Evolutionary conservation across 306 rosid genomes (phyloP).

Genomic region (Cicer cuneatum): DNA sequence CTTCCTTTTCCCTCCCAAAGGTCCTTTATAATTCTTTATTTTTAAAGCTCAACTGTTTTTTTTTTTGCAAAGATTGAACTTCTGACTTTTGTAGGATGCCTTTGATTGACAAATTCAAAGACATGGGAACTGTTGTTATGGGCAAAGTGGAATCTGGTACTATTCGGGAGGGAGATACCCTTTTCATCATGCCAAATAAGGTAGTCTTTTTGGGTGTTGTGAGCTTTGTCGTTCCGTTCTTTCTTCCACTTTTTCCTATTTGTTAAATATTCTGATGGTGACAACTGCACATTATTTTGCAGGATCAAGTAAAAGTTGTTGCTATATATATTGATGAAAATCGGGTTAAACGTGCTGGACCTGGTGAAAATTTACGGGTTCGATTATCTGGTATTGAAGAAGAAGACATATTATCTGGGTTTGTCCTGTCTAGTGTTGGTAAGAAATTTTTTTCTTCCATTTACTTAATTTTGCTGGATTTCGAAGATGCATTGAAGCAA

Average conservation of each 20-base stretch:
- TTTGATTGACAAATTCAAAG: constrained; percentile 87
- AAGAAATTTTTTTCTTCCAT: constrained; percentile 32
- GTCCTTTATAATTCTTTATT: neutral
- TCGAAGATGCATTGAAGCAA: constrained; percentile 18
- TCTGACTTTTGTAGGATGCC: constrained; percentile 76
- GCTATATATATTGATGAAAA: constrained; percentile 73
- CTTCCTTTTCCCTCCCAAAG: neutral
- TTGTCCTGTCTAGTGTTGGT: constrained; percentile 86
- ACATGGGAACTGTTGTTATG: constrained; percentile 97
- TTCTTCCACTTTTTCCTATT: neutral
- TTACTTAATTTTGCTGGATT: constrained; percentile 6
- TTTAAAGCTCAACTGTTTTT: constrained; percentile 5
- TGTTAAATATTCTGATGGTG: constrained; percentile 28
- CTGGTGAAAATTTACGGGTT: constrained; percentile 96
- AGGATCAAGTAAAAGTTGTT: constrained; percentile 85
- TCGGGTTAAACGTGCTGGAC: constrained; percentile 81
- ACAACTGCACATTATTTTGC: constrained; percentile 38
- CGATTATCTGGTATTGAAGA: constrained; percentile 88
- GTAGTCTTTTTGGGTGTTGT: constrained; percentile 44
- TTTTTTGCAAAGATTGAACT: constrained; percentile 18
- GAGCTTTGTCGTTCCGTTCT: neutral
- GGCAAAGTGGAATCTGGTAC: constrained; percentile 97
- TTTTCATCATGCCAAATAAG: constrained; percentile 96
- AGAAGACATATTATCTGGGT: constrained; percentile 80
- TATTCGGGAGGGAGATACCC: constrained; percentile 77